phyloP scores from a whole-genome alignment of 495 filamentous ascomycete species.

The Aspergillus funiculosus region DNA sequence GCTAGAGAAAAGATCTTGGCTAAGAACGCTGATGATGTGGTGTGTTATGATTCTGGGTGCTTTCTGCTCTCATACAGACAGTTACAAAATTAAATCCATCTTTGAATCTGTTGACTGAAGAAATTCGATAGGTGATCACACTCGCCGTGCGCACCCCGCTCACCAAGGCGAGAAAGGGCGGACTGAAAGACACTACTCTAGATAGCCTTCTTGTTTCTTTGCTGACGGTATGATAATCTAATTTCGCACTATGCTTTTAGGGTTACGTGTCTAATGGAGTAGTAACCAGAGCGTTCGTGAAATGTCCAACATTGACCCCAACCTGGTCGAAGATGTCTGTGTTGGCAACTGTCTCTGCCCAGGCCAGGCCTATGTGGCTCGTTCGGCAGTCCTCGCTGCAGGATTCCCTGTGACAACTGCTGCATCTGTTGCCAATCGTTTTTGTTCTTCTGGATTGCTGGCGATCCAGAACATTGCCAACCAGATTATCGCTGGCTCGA shows the following conservation, averaged over 20 bases:
- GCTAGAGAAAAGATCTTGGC: slow-evolving; percentile 33
- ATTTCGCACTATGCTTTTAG: background rate
- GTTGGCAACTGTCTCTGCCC: slow-evolving; percentile 71
- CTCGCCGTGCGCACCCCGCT: slow-evolving; percentile 73
- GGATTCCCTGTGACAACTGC: slow-evolving; percentile 84
- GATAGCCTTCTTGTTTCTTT: slow-evolving; percentile 77
- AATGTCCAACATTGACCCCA: slow-evolving; percentile 72
- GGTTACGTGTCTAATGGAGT: slow-evolving; percentile 3
- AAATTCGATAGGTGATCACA: slow-evolving; percentile 63
- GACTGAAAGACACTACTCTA: slow-evolving; percentile 84
- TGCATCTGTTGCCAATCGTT: slow-evolving; percentile 78
- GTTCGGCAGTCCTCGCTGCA: slow-evolving; percentile 80
- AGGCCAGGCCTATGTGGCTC: slow-evolving; percentile 70
- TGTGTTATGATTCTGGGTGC: slow-evolving; percentile 20
- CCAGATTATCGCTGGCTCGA: slow-evolving; percentile 72
- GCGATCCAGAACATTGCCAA: slow-evolving; percentile 90
- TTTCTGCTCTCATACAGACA: too few relatives aligned
- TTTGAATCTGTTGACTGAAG: background rate
- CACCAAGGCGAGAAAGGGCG: slow-evolving; percentile 73
- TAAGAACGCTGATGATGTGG: slow-evolving; percentile 43
- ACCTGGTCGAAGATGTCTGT: slow-evolving; percentile 85
- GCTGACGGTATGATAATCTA: slow-evolving; percentile 56
- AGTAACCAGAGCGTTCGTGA: slow-evolving; percentile 48
- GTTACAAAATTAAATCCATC: too few relatives aligned
- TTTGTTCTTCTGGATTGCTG: slow-evolving; percentile 93